These are phyloP conservation scores for Trebouxia sp. DNA, from an alignment of 139 green algal genomes.

Conservation along the genomic window DNA sequence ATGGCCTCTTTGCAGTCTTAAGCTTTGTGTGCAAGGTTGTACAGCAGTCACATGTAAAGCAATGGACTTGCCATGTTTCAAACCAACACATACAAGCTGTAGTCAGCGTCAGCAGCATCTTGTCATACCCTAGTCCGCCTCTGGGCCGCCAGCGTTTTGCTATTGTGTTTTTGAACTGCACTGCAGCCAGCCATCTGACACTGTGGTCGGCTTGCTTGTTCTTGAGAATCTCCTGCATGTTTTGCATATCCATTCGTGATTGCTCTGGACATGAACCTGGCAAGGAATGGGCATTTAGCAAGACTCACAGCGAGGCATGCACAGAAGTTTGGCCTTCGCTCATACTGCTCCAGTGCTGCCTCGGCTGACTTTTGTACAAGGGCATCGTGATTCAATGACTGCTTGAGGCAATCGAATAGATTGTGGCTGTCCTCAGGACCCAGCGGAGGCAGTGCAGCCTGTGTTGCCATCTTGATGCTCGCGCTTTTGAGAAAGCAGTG, in stretches of 20 bases:
- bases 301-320: constrained; percentile 82
- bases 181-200: constrained; percentile 80
- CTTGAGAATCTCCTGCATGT: constrained; percentile 76
- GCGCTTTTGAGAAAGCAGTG: too few relatives aligned
- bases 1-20: too few relatives aligned
- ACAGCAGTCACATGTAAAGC: too few relatives aligned
- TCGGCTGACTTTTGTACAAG: constrained; percentile 72
- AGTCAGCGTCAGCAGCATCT: background rate
- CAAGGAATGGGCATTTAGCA: background rate
- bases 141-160: constrained; percentile 67
- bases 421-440: background rate
- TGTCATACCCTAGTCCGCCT: background rate
- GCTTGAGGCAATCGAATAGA: constrained; percentile 26
- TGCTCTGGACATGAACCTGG: background rate
- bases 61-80: too few relatives aligned
- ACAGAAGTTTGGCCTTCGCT: constrained; percentile 73
- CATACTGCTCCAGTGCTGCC: constrained; percentile 56
- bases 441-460: background rate
- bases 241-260: background rate
- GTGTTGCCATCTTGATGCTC: background rate
- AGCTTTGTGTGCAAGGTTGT: too few relatives aligned
- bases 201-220: constrained; percentile 68
- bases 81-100: too few relatives aligned
- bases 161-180: constrained; percentile 94
- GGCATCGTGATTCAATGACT: constrained; percentile 64